Conservation (phyloP, 176 grass and related monocot genomes). For the Pontederia paniculata region DNA sequence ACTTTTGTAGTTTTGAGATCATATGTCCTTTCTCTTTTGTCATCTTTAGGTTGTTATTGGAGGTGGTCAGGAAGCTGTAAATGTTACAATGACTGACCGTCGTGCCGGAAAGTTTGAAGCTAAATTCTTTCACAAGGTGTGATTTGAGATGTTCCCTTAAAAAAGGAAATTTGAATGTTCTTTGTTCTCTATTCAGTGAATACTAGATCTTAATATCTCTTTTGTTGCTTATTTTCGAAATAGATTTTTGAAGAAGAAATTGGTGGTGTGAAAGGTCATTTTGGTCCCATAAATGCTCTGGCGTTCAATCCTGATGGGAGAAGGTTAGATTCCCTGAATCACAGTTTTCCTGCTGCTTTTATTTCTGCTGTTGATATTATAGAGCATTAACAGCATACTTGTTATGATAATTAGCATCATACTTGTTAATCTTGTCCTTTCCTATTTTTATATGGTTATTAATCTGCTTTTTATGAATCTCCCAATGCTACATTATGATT, state of each 20-base stretch:
- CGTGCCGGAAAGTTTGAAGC: conserved; percentile 91
- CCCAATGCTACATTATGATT: too few relatives aligned
- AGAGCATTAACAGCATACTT: background rate
- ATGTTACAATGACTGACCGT: conserved; percentile 69
- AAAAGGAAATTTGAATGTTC: background rate
- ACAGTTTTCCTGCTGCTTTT: background rate
- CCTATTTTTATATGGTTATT: too few relatives aligned
- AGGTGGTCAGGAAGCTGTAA: conserved; percentile 66
- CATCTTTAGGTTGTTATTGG: conserved; percentile 71
- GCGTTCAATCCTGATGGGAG: conserved; percentile 87
- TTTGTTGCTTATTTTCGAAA: background rate
- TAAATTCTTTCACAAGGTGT: conserved; percentile 79
- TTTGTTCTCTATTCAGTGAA: background rate
- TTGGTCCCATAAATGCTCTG: conserved; percentile 82
- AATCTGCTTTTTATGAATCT: too few relatives aligned
- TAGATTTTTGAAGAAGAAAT: conserved; percentile 94
- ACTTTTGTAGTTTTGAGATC: background rate
- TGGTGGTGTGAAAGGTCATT: conserved; percentile 93
- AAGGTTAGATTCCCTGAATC: conserved; percentile 33
- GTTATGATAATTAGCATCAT: too few relatives aligned
- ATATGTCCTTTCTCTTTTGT: background rate
- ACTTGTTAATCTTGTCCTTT: too few relatives aligned
- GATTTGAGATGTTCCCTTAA: background rate
- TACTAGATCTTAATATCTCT: conserved; percentile 4
- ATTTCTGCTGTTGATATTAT: background rate